Evolutionary conservation across 495 filamentous ascomycete species (phyloP).

Genomic region (Margaritispora aquatica): DNA sequence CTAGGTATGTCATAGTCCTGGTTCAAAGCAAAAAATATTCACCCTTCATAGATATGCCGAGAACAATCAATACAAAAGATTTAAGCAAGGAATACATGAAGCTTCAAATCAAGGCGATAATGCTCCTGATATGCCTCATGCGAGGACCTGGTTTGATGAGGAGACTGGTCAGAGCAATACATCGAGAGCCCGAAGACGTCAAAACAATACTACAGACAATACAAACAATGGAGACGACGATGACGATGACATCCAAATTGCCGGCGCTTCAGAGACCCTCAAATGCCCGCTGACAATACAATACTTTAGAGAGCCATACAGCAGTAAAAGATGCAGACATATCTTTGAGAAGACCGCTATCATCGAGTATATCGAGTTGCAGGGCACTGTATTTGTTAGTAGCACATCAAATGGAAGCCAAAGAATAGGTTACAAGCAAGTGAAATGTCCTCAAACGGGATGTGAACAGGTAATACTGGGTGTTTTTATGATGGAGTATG

Average conservation of each 20-base stretch:
- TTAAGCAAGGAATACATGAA: slow-evolving; percentile 74
- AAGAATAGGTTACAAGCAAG: slow-evolving; percentile 14
- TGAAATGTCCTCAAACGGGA: slow-evolving; percentile 36
- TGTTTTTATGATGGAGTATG: too few relatives aligned
- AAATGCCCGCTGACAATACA: slow-evolving; percentile 78
- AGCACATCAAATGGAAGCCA: background rate
- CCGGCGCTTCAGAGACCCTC: slow-evolving; percentile 60
- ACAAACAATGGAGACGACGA: slow-evolving; percentile 6
- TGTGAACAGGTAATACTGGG: slow-evolving; percentile 25
- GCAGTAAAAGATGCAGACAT: slow-evolving; percentile 73
- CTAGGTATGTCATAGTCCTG: slow-evolving; percentile 23
- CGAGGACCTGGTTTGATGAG: slow-evolving; percentile 32
- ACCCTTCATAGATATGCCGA: slow-evolving; percentile 51
- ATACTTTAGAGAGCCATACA: slow-evolving; percentile 65
- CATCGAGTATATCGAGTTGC: slow-evolving; percentile 26
- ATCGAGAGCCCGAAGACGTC: slow-evolving; percentile 6
- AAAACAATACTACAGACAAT: slow-evolving; percentile 19
- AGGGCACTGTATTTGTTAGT: slow-evolving; percentile 6
- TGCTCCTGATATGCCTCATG: slow-evolving; percentile 53
- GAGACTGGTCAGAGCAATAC: slow-evolving; percentile 16
- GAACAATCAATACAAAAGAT: slow-evolving; percentile 70
- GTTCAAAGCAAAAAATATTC: background rate
- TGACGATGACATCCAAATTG: slow-evolving; percentile 70
- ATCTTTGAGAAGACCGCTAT: slow-evolving; percentile 76
- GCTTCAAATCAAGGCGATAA: slow-evolving; percentile 59